phyloP scores from a whole-genome alignment of 441 rosid species.

The Syzygium malaccense region DNA sequence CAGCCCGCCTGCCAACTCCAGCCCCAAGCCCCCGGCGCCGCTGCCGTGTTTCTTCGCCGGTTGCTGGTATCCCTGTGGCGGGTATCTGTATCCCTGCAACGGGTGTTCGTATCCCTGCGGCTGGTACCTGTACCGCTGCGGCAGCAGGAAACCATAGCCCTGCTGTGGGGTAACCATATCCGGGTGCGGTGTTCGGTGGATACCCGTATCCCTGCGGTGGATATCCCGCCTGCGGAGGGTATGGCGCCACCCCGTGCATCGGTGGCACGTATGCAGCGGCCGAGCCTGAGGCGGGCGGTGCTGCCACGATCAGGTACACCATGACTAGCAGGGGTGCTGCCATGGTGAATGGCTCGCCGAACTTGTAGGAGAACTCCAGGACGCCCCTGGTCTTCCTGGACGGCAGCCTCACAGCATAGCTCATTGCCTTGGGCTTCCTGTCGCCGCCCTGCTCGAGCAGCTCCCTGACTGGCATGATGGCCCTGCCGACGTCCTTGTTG shows the following conservation, averaged over 20 bases:
- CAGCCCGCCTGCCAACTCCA: background rate
- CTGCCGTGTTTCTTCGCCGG: background rate
- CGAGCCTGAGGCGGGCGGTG: background rate
- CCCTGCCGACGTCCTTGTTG: background rate
- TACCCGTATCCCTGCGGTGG: too few species aligned
- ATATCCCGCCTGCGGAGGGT: background rate
- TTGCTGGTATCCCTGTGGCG: background rate
- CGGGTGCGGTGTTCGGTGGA: too few species aligned
- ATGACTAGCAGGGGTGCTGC: too few species aligned
- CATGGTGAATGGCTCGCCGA: background rate
- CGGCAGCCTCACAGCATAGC: too few species aligned
- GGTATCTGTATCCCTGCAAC: background rate
- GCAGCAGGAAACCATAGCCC: too few species aligned
- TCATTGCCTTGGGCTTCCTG: background rate
- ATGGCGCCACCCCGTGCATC: background rate
- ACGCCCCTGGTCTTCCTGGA: too few species aligned
- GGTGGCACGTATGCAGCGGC: background rate
- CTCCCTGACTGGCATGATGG: background rate
- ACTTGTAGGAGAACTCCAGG: background rate
- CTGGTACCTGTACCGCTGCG: too few species aligned
- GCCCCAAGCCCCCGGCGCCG: background rate
- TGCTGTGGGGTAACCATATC: too few species aligned
- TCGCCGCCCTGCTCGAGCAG: background rate
- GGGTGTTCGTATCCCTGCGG: too few species aligned
- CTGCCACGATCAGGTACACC: background rate